Evolutionary conservation across 495 filamentous ascomycete genomes (phyloP).

Genomic region (Peziza echinospora): DNA sequence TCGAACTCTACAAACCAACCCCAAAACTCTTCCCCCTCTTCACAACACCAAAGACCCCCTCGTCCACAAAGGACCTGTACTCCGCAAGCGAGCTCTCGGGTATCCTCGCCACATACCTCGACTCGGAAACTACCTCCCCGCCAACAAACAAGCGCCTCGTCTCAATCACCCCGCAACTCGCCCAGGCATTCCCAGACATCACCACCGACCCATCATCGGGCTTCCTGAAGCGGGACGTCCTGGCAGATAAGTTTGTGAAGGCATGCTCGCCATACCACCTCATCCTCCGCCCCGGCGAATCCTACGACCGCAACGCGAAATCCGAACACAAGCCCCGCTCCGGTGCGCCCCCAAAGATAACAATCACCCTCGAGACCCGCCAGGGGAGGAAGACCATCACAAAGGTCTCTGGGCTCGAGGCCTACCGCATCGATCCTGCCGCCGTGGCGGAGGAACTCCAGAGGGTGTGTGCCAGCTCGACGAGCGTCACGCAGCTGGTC

Average conservation of each 20-base stretch:
- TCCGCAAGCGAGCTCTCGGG: slow-evolving; percentile 22
- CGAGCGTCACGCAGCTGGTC: slow-evolving; percentile 38
- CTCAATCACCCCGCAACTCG: slow-evolving; percentile 39
- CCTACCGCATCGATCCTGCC: slow-evolving; percentile 38
- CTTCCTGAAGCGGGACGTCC: slow-evolving; percentile 37
- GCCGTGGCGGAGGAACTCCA: slow-evolving; percentile 45
- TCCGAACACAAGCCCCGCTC: slow-evolving; percentile 37
- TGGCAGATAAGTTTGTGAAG: slow-evolving; percentile 37
- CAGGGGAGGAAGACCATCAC: slow-evolving; percentile 50
- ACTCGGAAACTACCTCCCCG: slow-evolving; percentile 27
- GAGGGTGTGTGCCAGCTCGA: slow-evolving; percentile 49
- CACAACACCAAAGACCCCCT: slow-evolving; percentile 25
- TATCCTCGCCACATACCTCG: slow-evolving; percentile 30
- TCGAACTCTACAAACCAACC: slow-evolving; percentile 34
- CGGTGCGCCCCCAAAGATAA: slow-evolving; percentile 37
- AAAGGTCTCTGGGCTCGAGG: slow-evolving; percentile 38
- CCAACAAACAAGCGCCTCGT: slow-evolving; percentile 41
- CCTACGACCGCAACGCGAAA: slow-evolving; percentile 24
- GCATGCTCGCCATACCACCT: slow-evolving; percentile 32
- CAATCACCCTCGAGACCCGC: slow-evolving; percentile 38
- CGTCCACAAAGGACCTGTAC: slow-evolving; percentile 32
- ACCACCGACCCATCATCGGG: slow-evolving; percentile 29
- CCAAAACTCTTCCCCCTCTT: slow-evolving; percentile 35
- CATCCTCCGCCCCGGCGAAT: slow-evolving; percentile 30
- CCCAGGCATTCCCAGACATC: slow-evolving; percentile 35